phyloP scores from a whole-genome alignment of 2,329 filamentous ascomycete species.

The Falciphora oryzae region DNA sequence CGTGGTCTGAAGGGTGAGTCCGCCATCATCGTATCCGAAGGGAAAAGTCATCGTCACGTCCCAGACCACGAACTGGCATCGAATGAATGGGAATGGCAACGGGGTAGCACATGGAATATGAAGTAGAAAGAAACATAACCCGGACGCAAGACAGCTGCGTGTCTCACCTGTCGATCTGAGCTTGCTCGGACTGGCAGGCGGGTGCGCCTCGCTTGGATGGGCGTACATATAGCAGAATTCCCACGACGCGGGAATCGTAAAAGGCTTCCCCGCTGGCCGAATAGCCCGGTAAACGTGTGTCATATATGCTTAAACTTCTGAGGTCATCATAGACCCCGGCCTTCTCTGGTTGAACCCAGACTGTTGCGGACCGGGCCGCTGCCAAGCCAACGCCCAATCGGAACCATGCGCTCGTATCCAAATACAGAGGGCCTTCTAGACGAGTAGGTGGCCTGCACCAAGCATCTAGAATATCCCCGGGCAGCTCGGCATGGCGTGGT shows the following conservation, averaged over 20 bases:
- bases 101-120: too few relatives aligned
- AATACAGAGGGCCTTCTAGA: neutral
- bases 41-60: too few relatives aligned
- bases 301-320: neutral
- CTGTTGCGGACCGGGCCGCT: too few relatives aligned
- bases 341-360: neutral
- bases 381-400: neutral
- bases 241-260: neutral
- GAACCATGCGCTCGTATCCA: neutral
- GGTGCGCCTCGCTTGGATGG: neutral
- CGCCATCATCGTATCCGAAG: too few relatives aligned
- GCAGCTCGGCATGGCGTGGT: neutral
- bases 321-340: neutral
- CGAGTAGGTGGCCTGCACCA: too few relatives aligned
- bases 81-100: too few relatives aligned
- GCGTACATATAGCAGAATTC: too few relatives aligned
- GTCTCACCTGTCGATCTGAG: neutral
- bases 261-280: neutral
- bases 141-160: too few relatives aligned
- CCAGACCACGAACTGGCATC: too few relatives aligned
- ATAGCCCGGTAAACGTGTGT: neutral
- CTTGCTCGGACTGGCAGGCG: neutral
- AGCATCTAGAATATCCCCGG: too few relatives aligned
- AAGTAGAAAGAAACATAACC: neutral
- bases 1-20: too few relatives aligned